These are phyloP conservation scores for Coprinellus micaceus DNA, from an alignment of 768 basidiomycete genomes.

Conservation along the genomic window DNA sequence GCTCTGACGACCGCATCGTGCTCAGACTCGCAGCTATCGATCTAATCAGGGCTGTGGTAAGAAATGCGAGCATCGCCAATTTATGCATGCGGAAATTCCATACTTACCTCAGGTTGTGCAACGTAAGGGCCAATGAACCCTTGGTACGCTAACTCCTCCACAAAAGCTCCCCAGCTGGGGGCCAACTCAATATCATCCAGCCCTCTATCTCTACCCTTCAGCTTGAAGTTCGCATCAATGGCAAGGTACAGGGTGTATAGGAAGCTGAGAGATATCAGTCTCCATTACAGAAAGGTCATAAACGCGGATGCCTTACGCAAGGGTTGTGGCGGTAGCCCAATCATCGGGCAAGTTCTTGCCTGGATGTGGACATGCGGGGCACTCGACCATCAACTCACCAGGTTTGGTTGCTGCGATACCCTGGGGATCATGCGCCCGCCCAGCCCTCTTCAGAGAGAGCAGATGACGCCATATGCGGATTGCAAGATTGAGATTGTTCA, in stretches of 20 bases:
- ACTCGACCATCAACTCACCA: conserved; percentile 20
- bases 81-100: no score
- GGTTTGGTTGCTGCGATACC: conserved; percentile 14
- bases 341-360: conserved; percentile 15
- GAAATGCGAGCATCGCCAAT: conserved; percentile 20
- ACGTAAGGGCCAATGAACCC: not conserved
- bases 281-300: not conserved
- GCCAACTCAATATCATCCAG: not conserved
- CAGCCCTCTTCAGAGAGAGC: conserved; percentile 22
- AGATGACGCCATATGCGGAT: conserved; percentile 21
- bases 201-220: not conserved
- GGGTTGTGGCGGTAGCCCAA: conserved; percentile 12
- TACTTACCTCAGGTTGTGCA: not conserved
- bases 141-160: conserved; percentile 14
- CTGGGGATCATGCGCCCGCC: conserved; percentile 21
- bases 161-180: not conserved
- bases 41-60: no score
- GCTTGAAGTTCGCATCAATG: not conserved
- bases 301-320: not conserved
- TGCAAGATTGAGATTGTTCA: conserved; percentile 7
- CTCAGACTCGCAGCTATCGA: conserved; percentile 14
- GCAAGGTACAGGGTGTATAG: not conserved
- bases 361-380: conserved; percentile 25
- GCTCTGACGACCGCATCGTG: conserved; percentile 23
- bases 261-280: not conserved